Evolutionary conservation across 768 basidiomycete genomes (phyloP).

Genomic region (Rhodotorula taiwanensis): DNA sequence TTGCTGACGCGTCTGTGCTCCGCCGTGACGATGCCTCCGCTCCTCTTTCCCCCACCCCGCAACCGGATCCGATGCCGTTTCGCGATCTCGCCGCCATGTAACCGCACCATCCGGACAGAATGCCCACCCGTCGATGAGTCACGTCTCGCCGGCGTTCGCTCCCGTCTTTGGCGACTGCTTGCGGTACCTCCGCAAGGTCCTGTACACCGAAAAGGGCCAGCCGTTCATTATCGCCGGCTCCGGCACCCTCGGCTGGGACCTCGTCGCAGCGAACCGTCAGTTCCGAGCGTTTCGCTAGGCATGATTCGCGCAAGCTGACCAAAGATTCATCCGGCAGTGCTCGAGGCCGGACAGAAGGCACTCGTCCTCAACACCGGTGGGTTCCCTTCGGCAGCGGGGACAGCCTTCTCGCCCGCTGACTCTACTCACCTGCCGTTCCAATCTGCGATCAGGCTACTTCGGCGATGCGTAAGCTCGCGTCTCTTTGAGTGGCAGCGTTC

Average conservation of each 20-base stretch:
- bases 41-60: not conserved
- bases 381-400: too few relatives aligned
- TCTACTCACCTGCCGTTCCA: too few relatives aligned
- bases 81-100: too few relatives aligned
- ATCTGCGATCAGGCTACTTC: conserved; percentile 94
- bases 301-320: not conserved
- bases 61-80: too few relatives aligned
- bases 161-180: conserved; percentile 82
- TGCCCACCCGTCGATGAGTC: conserved; percentile 70
- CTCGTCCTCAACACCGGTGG: conserved; percentile 63
- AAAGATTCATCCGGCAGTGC: conserved; percentile 44
- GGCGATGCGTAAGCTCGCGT: conserved; percentile 83
- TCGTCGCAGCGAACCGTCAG: conserved; percentile 71
- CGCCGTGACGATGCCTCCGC: not conserved
- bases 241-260: conserved; percentile 78
- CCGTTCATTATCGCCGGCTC: conserved; percentile 90
- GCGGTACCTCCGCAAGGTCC: conserved; percentile 50
- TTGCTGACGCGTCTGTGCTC: not conserved
- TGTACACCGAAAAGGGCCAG: conserved; percentile 71
- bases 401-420: too few relatives aligned
- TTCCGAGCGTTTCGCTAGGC: not conserved
- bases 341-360: conserved; percentile 65
- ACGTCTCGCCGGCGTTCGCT: conserved; percentile 72
- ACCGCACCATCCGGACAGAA: conserved; percentile 48
- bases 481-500: too few relatives aligned